Evolutionary conservation across 192 early-diverging fungal species (phyloP), one percentile per base, ranked within the genome.

Genomic region (Allomyces javanicus): DNA sequence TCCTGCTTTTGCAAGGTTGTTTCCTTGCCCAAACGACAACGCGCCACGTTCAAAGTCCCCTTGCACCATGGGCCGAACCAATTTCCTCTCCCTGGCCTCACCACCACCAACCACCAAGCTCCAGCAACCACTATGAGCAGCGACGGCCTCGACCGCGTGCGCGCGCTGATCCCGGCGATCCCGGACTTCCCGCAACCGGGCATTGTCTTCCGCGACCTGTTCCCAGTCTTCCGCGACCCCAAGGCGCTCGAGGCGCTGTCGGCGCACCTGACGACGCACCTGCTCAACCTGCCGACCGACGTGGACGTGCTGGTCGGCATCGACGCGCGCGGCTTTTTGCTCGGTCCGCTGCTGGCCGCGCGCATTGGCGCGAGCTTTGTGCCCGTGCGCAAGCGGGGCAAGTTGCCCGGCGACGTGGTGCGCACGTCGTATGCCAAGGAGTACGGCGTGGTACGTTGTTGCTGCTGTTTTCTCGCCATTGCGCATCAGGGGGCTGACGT

Each of bases 261-360:
- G 58, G 81, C 79, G 68, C 83, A 94, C 79, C 86, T 99, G 74
- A 83, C 87, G 43, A 79, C 93, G 72, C 88, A 92, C 72, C 62
- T 85, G 65, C 50, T 58, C 17, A n/a, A 14, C 21, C 50, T 58
- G 17, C 50, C 50, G 17, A 58, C 12, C 17, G 21, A 58, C 17
- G 50, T 58, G 17, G 50, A 58, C 50, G 17, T 58, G 17, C 5
- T 58, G 5, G 50, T 58, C 84, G 83, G 87, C 61, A 80, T 97
- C 22, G 96, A 99, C 72, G 91, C 96, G 7, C 92, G 96, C 74
- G 96, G 96, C 17, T 99, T 99, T 79, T 79, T 99, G 61, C 85
- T 99, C 44, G 93, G 94, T 9, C 93, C 96, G 19, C 75, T 89
- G 74, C 80, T 99, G 55, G 95, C 95, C 33, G 75, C 84, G 69